These are phyloP conservation scores for Pyrenochaeta sp. DNA, from an alignment of 2,329 filamentous ascomycete genomes.

Conservation along the genomic window DNA sequence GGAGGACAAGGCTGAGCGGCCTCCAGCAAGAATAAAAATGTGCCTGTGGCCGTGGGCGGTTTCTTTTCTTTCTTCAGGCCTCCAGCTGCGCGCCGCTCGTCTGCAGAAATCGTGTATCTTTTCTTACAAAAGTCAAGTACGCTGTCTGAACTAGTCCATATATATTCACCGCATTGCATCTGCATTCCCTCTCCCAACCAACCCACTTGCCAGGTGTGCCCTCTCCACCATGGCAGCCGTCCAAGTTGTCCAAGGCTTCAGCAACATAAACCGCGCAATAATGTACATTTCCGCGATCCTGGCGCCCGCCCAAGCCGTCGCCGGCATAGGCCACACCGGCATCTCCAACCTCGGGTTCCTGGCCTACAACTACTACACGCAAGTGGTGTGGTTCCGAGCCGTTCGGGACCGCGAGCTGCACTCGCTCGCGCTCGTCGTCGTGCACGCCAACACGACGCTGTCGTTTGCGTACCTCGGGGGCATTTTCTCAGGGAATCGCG, in stretches of 20 bases:
- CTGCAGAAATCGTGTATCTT: too few relatives aligned
- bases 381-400: background rate
- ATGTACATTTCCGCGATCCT: background rate
- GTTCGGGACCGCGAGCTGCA: background rate
- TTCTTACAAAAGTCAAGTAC: too few relatives aligned
- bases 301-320: background rate
- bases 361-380: conserved; percentile 1
- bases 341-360: background rate
- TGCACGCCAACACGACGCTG: conserved; percentile 1
- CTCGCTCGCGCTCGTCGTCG: background rate
- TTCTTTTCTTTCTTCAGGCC: too few relatives aligned
- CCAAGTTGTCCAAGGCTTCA: background rate
- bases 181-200: background rate
- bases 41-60: background rate
- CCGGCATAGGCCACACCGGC: background rate
- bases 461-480: background rate
- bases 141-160: background rate
- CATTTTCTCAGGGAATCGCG: background rate
- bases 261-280: background rate
- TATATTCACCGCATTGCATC: background rate
- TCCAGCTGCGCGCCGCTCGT: too few relatives aligned
- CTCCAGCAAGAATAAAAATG: background rate
- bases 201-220: background rate
- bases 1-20: conserved; percentile 1
- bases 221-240: background rate